Percentiles rank a stretch among this genome's conserved stretches.
These are phyloP conservation scores for Vaccinium myrtillus DNA, from an alignment of 148 eudicot species.

Conservation along the genomic window DNA sequence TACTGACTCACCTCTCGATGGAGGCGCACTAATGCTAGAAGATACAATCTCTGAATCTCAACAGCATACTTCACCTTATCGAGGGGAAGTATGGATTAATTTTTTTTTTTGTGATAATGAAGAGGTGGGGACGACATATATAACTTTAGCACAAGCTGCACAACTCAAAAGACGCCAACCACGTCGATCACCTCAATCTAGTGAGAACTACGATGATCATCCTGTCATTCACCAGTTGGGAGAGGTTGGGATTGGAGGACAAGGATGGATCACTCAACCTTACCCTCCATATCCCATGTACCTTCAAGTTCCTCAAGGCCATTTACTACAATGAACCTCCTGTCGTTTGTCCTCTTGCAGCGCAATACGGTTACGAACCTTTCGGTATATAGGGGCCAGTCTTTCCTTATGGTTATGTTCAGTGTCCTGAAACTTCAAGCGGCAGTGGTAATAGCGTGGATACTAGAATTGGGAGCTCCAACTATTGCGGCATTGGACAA, in stretches of 20 bases:
- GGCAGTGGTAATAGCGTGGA: not conserved
- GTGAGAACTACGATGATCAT: not conserved
- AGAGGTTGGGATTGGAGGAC: not conserved
- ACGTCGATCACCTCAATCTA: no score
- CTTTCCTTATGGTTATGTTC: not conserved
- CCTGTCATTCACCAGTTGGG: not conserved
- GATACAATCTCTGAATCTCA: no score
- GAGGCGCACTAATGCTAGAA: not conserved
- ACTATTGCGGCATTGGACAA: not conserved
- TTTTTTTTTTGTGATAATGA: not conserved
- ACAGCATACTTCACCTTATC: not conserved
- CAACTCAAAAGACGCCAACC: no score
- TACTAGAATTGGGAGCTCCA: not conserved
- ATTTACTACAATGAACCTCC: not conserved
- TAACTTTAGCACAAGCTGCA: not conserved
- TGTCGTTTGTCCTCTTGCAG: not conserved
- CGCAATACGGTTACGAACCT: not conserved
- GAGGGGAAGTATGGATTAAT: not conserved
- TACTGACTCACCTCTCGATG: not conserved
- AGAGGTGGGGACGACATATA: not conserved
- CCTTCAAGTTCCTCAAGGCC: not conserved
- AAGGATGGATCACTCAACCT: not conserved
- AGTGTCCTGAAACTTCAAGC: not conserved
- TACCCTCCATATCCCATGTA: not conserved
- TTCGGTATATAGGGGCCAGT: not conserved